Conservation (phyloP, 805 yeast genomes). For the Cyberlindnera maclurae region DNA sequence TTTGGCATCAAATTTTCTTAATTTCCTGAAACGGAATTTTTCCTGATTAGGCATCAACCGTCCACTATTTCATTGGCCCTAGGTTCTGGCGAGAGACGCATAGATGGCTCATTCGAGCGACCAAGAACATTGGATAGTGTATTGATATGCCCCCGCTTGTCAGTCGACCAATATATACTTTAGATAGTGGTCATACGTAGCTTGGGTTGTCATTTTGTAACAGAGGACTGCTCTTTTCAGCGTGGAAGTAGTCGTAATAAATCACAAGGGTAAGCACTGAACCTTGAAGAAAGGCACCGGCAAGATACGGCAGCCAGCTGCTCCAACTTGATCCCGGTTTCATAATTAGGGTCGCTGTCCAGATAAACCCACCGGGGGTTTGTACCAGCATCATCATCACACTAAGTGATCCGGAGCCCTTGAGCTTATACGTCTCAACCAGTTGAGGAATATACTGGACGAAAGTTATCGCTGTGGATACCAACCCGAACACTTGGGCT, state of each 20-base stretch:
- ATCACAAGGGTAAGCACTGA: slow-evolving; percentile 55
- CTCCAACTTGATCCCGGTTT: slow-evolving; percentile 82
- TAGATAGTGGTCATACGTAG: neutral
- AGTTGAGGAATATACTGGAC: slow-evolving; percentile 79
- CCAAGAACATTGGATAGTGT: too few species aligned
- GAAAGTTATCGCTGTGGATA: slow-evolving; percentile 56
- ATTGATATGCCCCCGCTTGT: too few species aligned
- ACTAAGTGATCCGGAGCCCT: slow-evolving; percentile 76
- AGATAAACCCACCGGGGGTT: slow-evolving; percentile 82
- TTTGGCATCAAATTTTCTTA: too few species aligned
- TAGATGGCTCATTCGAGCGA: too few species aligned
- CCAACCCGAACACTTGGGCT: slow-evolving; percentile 57
- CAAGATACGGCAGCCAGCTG: slow-evolving; percentile 73
- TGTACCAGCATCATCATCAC: slow-evolving; percentile 78
- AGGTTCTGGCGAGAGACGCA: too few species aligned
- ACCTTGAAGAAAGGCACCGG: slow-evolving; percentile 66
- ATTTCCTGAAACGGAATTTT: too few species aligned
- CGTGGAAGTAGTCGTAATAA: slow-evolving; percentile 30
- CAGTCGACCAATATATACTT: too few species aligned
- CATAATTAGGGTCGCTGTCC: slow-evolving; percentile 64
- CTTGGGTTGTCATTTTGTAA: neutral
- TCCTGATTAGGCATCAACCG: too few species aligned
- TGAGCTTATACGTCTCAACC: slow-evolving; percentile 55
- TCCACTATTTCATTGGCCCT: too few species aligned
- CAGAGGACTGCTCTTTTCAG: neutral